Evolutionary conservation across 495 filamentous ascomycete genomes (phyloP), one percentile per base, ranked within the genome.

Genomic region (Chaetomium cochliodes): DNA sequence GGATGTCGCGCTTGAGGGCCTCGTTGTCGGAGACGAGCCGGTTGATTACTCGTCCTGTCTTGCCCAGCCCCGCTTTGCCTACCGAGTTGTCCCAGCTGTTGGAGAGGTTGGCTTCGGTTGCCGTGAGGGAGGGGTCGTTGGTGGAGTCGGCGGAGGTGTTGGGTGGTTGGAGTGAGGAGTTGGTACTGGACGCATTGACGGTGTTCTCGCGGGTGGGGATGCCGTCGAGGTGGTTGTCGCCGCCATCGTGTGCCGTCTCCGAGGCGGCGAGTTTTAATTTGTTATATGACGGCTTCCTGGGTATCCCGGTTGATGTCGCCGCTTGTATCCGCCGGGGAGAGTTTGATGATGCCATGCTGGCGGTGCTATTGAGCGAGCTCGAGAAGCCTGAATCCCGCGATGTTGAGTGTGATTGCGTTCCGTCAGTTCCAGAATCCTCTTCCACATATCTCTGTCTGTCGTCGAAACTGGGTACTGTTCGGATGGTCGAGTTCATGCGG

Each of bases 1-100:
- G 84, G 59, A 92, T 84, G 65, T 96, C 92, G 47, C 92, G 87
- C 63, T 87, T 91, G 52, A 96, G 78, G 30, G 88, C 85, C 57
- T 96, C 93, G 69, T 93, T 94, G 67, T 97, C 93, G 42, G 88
- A 90, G 77, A 94, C 92, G 41, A 97, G 74, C 60, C 86, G 86
- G 73, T 96, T 92, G 70, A 97, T 96, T 16, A 97, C 92, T 16
- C 92, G 86, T n/a, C 92, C 92, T 2, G 90, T 94, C 78, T 96
- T 96, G 62, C 92, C 92, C 0, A 90, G 85, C 12, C 86, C 87
- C 33, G 91, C 91, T 59, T 90, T 87, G 47, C 91, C 91, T 46
- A 93, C 85, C 0, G 90, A 88, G 12, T 86, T 82, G 65, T 89
- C 90, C 90, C 90, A 93, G 8, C 68, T 70, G 58, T 68, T 13